phyloP scores from a whole-genome alignment of 2,329 filamentous ascomycete species.

The Trichophaea hybrida region DNA sequence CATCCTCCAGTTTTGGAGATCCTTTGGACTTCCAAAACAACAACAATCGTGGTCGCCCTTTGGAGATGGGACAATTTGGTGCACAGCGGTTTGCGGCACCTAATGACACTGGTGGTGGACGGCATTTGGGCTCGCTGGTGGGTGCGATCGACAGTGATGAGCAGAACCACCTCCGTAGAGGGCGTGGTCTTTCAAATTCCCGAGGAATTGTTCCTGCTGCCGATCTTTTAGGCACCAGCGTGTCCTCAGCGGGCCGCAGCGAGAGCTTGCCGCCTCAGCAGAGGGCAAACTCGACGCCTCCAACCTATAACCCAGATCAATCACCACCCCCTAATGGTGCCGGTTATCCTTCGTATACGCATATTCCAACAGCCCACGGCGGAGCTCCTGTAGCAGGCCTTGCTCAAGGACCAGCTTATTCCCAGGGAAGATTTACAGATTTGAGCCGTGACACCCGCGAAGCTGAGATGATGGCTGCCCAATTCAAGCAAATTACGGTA shows the following conservation, averaged over 20 bases:
- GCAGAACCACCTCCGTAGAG: constrained; percentile 22
- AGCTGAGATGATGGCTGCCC: constrained; percentile 20
- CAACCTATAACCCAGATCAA: constrained; percentile 20
- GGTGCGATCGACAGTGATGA: constrained; percentile 24
- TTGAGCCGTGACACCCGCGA: constrained; percentile 22
- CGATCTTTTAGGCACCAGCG: constrained; percentile 17
- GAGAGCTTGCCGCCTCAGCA: constrained; percentile 27
- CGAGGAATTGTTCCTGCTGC: constrained; percentile 16
- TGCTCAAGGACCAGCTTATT: not conserved
- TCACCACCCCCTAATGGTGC: constrained; percentile 12
- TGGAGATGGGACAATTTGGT: constrained; percentile 22
- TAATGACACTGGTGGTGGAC: not conserved
- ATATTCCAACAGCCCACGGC: constrained; percentile 15
- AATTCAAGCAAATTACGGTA: constrained; percentile 24
- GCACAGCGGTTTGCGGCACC: constrained; percentile 12
- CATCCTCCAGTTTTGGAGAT: constrained; percentile 14
- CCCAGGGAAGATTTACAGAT: constrained; percentile 21
- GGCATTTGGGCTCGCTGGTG: constrained; percentile 6
- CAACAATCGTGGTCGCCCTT: constrained; percentile 11
- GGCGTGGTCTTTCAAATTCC: constrained; percentile 26
- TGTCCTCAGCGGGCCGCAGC: constrained; percentile 24
- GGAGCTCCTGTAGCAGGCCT: not conserved
- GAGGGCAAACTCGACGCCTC: constrained; percentile 24
- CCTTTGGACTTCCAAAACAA: constrained; percentile 17
- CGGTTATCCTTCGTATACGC: constrained; percentile 19